Conservation (phyloP, 2,329 filamentous ascomycete species). For the Saccharata proteae region DNA sequence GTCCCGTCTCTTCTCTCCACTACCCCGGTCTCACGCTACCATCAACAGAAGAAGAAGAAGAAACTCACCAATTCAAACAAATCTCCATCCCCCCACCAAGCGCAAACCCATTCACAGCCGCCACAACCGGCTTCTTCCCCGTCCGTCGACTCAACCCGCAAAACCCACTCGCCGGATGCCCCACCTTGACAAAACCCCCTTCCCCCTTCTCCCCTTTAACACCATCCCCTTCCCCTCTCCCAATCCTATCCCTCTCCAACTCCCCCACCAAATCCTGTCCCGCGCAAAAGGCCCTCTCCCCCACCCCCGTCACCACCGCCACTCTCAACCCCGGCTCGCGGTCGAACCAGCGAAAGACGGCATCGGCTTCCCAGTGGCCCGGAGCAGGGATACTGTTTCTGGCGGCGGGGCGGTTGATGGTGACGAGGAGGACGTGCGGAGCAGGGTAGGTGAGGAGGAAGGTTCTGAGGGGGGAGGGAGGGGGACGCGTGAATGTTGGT, state of each 20-base stretch:
- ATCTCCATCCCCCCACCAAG: constrained; percentile 48
- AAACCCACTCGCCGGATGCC: too few species aligned
- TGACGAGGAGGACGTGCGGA: constrained; percentile 38
- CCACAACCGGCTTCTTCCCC: constrained; percentile 50
- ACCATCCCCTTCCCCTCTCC: too few species aligned
- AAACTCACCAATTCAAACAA: constrained; percentile 40
- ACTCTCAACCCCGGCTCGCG: constrained; percentile 35
- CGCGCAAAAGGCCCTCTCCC: constrained; percentile 42
- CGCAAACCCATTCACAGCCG: constrained; percentile 46
- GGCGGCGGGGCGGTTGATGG: constrained; percentile 37
- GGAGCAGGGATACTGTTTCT: constrained; percentile 34
- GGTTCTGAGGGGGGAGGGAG: constrained; percentile 19
- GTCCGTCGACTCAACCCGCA: constrained; percentile 41
- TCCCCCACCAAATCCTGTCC: constrained; percentile 41
- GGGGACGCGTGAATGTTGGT: constrained; percentile 15
- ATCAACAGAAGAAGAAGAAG: constrained; percentile 1
- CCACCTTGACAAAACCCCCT: constrained; percentile 13
- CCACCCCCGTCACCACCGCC: constrained; percentile 37
- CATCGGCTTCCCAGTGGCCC: constrained; percentile 37
- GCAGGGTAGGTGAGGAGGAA: constrained; percentile 34
- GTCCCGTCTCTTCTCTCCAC: too few species aligned
- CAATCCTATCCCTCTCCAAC: too few species aligned
- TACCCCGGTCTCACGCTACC: neutral
- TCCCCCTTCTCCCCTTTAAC: constrained; percentile 13
- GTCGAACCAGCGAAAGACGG: constrained; percentile 43